phyloP scores from a whole-genome alignment of 2,329 filamentous ascomycete species.

The Phialophora expanda region DNA sequence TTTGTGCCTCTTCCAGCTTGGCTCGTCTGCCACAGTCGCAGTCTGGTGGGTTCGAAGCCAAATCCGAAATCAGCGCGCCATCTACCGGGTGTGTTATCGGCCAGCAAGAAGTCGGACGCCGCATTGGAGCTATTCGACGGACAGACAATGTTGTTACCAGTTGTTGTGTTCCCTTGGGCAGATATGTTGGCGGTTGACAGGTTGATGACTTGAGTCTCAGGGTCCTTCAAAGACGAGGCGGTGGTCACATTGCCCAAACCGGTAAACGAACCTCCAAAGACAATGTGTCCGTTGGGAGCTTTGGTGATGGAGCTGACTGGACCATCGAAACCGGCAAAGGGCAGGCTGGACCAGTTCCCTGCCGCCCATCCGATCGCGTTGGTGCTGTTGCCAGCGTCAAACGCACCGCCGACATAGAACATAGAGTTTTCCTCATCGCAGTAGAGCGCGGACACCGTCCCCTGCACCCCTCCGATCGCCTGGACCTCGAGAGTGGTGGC shows the following conservation, averaged over 20 bases:
- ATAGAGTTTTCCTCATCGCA: slow-evolving; percentile 78
- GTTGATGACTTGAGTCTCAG: slow-evolving; percentile 76
- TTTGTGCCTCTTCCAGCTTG: slow-evolving; percentile 83
- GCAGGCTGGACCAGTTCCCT: slow-evolving; percentile 75
- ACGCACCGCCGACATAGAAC: slow-evolving; percentile 91
- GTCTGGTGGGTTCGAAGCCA: slow-evolving; percentile 82
- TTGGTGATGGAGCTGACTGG: slow-evolving; percentile 85
- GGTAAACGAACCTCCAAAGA: slow-evolving; percentile 90
- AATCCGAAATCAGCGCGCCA: slow-evolving; percentile 86
- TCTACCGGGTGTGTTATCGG: slow-evolving; percentile 74
- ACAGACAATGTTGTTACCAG: slow-evolving; percentile 76
- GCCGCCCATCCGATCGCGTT: slow-evolving; percentile 84
- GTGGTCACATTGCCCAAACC: slow-evolving; percentile 72
- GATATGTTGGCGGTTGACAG: slow-evolving; percentile 77
- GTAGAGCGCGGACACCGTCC: slow-evolving; percentile 78
- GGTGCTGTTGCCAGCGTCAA: slow-evolving; percentile 77
- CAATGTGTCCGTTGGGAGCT: slow-evolving; percentile 78
- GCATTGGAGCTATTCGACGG: slow-evolving; percentile 70
- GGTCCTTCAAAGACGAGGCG: slow-evolving; percentile 56
- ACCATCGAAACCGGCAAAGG: slow-evolving; percentile 94
- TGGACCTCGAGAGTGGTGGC: slow-evolving; percentile 71
- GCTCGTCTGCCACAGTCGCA: slow-evolving; percentile 87
- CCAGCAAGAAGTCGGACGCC: slow-evolving; percentile 79
- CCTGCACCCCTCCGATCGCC: slow-evolving; percentile 78
- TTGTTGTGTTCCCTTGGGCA: slow-evolving; percentile 59